Percentiles rank a stretch among this genome's conserved stretches.
Conservation (phyloP, 352 stramenopile genomes). For the Globisporangium acanthophoron region DNA sequence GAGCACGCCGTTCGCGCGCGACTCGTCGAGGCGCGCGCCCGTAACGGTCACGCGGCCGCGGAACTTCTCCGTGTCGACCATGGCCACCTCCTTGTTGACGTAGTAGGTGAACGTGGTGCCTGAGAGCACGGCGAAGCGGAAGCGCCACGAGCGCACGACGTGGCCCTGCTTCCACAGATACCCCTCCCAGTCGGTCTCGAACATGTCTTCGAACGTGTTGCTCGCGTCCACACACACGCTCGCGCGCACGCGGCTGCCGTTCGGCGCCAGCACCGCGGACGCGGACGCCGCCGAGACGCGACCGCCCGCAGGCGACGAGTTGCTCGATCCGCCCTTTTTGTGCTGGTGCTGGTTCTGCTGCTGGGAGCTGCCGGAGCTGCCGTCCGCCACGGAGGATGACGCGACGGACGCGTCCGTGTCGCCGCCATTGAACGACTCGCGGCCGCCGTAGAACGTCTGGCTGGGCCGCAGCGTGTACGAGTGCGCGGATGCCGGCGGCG, state of each 20-base stretch:
- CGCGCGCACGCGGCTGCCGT: conserved; percentile 27
- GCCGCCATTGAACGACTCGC: conserved; percentile 23
- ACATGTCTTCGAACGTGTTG: conserved; percentile 74
- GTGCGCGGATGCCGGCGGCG: conserved; percentile 17
- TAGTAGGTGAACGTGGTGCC: conserved; percentile 82
- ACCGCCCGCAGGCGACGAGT: not conserved
- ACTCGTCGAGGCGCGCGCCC: conserved; percentile 54
- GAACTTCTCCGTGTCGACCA: conserved; percentile 79
- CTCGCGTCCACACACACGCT: conserved; percentile 70
- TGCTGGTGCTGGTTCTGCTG: conserved; percentile 3
- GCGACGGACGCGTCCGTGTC: conserved; percentile 52
- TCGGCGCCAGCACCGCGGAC: conserved; percentile 3
- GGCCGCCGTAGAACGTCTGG: conserved; percentile 52
- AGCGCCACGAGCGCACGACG: conserved; percentile 81
- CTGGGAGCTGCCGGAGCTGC: conserved; percentile 27
- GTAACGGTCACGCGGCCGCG: conserved; percentile 77
- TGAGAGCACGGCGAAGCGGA: conserved; percentile 78
- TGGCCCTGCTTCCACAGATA: conserved; percentile 88
- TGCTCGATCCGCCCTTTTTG: not conserved
- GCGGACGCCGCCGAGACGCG: conserved; percentile 3
- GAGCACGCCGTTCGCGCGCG: conserved; percentile 68
- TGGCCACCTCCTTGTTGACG: conserved; percentile 71
- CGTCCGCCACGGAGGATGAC: conserved; percentile 53
- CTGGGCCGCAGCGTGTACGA: conserved; percentile 58
- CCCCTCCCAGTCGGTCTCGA: conserved; percentile 85